Evolutionary conservation across 2,329 filamentous ascomycete species (phyloP).

Genomic region (Nemania sp.): DNA sequence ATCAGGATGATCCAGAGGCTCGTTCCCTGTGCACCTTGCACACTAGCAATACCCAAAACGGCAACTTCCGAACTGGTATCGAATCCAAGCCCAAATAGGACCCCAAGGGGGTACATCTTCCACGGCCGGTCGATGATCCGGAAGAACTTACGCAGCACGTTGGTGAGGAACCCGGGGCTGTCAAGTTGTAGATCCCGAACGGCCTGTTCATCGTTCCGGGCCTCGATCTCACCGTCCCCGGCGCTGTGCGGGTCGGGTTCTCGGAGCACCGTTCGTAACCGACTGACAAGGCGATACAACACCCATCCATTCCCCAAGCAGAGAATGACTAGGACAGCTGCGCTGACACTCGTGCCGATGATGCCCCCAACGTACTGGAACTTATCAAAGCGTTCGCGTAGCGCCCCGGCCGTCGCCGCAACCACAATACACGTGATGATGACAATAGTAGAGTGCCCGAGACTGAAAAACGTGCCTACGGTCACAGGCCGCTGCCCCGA

Average conservation of each 20-base stretch:
- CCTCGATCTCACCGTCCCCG: constrained; percentile 39
- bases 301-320: constrained; percentile 90
- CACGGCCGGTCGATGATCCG: constrained; percentile 79
- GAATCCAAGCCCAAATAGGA: constrained; percentile 92
- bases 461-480: constrained; percentile 93
- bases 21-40: constrained; percentile 87
- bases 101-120: constrained; percentile 74
- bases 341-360: constrained; percentile 88
- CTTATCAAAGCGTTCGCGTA: constrained; percentile 82
- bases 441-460: constrained; percentile 94
- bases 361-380: constrained; percentile 88
- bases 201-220: constrained; percentile 28
- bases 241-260: constrained; percentile 52
- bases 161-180: constrained; percentile 80
- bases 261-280: constrained; percentile 72
- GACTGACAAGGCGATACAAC: constrained; percentile 78
- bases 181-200: constrained; percentile 74
- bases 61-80: constrained; percentile 96
- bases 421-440: constrained; percentile 91
- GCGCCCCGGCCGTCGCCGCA: constrained; percentile 86
- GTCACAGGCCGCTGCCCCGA: constrained; percentile 87
- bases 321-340: constrained; percentile 83
- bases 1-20: constrained; percentile 94
- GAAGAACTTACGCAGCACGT: constrained; percentile 80
- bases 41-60: constrained; percentile 86